A percentile compares a stretch with the other conserved stretches of the same genome.
phyloP scores from a whole-genome alignment of 2,329 filamentous ascomycete genomes.

The Botrytis elliptica region DNA sequence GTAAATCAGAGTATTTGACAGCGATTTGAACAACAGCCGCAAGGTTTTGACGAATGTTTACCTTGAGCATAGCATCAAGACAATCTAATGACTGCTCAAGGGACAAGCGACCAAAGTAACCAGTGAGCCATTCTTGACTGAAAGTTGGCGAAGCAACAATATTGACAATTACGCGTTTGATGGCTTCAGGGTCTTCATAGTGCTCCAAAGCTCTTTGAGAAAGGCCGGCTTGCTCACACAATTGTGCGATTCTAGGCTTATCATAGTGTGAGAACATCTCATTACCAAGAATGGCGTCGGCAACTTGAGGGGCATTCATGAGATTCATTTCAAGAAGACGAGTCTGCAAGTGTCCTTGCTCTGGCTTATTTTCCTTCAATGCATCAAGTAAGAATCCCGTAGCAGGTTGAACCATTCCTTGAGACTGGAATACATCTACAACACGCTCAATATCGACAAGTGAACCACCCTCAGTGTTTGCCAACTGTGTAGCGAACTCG shows the following conservation, averaged over 20 bases:
- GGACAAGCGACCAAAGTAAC: constrained; percentile 90
- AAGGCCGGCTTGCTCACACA: constrained; percentile 92
- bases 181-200: constrained; percentile 82
- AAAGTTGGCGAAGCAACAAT: constrained; percentile 81
- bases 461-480: constrained; percentile 82
- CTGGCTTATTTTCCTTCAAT: constrained; percentile 89
- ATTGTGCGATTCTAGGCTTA: constrained; percentile 78
- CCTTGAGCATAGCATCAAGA: constrained; percentile 92
- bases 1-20: constrained; percentile 95
- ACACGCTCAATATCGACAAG: constrained; percentile 91
- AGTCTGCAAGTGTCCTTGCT: constrained; percentile 91
- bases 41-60: constrained; percentile 95
- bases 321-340: constrained; percentile 97
- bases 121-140: constrained; percentile 85
- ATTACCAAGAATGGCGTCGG: constrained; percentile 95
- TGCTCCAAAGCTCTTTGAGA: constrained; percentile 87
- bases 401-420: constrained; percentile 95
- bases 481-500: constrained; percentile 90
- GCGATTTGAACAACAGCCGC: constrained; percentile 93
- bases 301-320: constrained; percentile 92
- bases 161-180: constrained; percentile 88
- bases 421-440: constrained; percentile 96
- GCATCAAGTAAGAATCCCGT: constrained; percentile 98
- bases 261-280: constrained; percentile 99
- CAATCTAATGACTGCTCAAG: constrained; percentile 94